Evolutionary conservation across 129 eudicot genomes (phyloP).

Genomic region (Flaveria robusta): DNA sequence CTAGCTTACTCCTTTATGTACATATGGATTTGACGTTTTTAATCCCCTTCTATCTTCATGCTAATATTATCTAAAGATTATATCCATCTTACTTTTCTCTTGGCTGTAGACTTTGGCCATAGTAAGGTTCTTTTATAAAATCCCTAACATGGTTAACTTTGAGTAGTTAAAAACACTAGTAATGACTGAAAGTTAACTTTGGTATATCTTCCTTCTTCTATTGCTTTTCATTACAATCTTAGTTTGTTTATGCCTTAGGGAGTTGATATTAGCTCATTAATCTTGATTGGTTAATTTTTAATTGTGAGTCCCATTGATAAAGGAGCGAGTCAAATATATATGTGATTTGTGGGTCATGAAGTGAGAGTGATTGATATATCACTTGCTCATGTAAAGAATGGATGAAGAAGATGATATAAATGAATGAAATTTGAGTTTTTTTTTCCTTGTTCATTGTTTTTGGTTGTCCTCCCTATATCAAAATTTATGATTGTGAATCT

Average conservation of each 20-base stretch:
- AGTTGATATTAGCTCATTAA: not conserved
- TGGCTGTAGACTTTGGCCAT: slow-evolving; percentile 23
- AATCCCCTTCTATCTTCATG: not conserved
- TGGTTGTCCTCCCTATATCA: too few species aligned
- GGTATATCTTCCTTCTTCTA: not conserved
- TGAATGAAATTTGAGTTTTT: not conserved
- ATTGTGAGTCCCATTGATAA: not conserved
- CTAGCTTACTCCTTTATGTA: slow-evolving; percentile 24
- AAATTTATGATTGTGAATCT: too few species aligned
- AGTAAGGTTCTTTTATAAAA: slow-evolving; percentile 26
- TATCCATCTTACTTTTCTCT: slow-evolving; percentile 3
- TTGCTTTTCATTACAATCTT: slow-evolving; percentile 10
- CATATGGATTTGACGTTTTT: slow-evolving; percentile 31
- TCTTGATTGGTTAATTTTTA: not conserved
- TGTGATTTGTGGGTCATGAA: not conserved
- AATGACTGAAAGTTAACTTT: slow-evolving; percentile 19
- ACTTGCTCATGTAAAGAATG: not conserved
- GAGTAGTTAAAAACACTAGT: slow-evolving; percentile 17
- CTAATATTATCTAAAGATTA: not conserved
- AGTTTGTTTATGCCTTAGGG: not conserved
- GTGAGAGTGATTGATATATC: not conserved
- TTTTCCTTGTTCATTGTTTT: not conserved
- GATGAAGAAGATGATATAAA: too few species aligned
- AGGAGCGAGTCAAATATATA: not conserved
- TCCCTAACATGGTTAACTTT: slow-evolving; percentile 19